Evolutionary conservation across 345 rosid genomes (phyloP), one percentile per base, ranked within the genome.

Genomic region (Cardiospermum halicacabum): DNA sequence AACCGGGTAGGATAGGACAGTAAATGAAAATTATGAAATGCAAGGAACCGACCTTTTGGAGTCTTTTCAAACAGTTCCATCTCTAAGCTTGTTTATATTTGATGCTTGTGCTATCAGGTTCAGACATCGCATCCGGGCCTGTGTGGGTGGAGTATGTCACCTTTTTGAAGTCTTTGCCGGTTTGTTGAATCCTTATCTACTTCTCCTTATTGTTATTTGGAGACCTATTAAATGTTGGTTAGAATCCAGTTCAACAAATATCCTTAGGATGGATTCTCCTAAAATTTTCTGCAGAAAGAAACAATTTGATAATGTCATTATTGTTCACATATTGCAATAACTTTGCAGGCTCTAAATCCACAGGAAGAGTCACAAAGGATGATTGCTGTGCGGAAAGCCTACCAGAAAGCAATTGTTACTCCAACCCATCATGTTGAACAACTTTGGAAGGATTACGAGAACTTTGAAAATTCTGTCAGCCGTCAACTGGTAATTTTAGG

Each of bases 401-500:
- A 90, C 78, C 98, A 93, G 64, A 90, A 71, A 67, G 97, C 98
- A 58, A 84, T 90, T 71, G 66, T 93, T 69, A 90, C 92, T 62
- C 98, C 97, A 0, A 90, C 80, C 69, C 92, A 88, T 80, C 92
- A 88, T 32, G 81, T 90, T 69, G 98, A 93, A 58, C 98, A 93
- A 75, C 89, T 93, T 27, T 93, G 98, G 98, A 90, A 75, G 77
- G 98, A 90, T 39, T 93, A 90, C 71, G 98, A 90, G 74, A 79
- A 75, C 82, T 93, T 93, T 39, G 98, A 93, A 75, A 93, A 90
- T 73, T 81, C 96, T 64, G 97, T 88, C 59, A 93, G 82, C 81
- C 89, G 96, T 54, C 98, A 90, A 67, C 74, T 90, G 97, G 98
- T 71, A 69, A 21, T 32, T 24, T 68, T 56, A 59, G 13, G 22